These are phyloP conservation scores for Scenedesmus sp. DNA, from an alignment of 163 green algal species.

Conservation along the genomic window DNA sequence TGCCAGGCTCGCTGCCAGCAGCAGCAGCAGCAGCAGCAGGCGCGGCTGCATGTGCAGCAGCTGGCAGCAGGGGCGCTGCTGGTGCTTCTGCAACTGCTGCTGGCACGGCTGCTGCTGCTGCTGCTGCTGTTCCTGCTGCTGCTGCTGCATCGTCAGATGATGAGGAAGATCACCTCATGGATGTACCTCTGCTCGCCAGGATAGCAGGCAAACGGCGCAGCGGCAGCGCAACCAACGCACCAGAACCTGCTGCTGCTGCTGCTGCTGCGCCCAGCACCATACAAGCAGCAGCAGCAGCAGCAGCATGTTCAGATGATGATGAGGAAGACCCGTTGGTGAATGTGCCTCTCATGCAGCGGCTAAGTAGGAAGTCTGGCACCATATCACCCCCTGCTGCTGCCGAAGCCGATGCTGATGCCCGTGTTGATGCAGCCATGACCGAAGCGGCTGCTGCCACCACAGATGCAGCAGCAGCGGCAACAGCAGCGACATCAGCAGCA, in stretches of 20 bases:
- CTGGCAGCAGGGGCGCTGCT: background rate
- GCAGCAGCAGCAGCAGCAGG: background rate
- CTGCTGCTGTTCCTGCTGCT: background rate
- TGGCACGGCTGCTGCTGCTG: background rate
- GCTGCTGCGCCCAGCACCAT: background rate
- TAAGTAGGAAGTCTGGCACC: background rate
- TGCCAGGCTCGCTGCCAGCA: background rate
- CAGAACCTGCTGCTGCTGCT: background rate
- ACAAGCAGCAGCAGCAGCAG: constrained; percentile 8
- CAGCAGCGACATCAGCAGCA: background rate
- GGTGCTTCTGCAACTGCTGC: background rate
- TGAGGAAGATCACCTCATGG: background rate
- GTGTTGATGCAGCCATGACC: background rate
- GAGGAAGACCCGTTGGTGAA: background rate
- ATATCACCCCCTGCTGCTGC: background rate
- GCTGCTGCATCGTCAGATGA: background rate
- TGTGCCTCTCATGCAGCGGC: background rate
- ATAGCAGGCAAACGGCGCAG: constrained; percentile 13
- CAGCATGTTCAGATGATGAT: background rate
- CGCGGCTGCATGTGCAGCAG: background rate
- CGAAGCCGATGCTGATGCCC: background rate
- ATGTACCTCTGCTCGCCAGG: background rate
- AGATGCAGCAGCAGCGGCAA: background rate
- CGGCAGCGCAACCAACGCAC: background rate
- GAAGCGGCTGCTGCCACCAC: background rate